phyloP scores from a whole-genome alignment of 2,329 filamentous ascomycete species.

The Colletotrichum musae region DNA sequence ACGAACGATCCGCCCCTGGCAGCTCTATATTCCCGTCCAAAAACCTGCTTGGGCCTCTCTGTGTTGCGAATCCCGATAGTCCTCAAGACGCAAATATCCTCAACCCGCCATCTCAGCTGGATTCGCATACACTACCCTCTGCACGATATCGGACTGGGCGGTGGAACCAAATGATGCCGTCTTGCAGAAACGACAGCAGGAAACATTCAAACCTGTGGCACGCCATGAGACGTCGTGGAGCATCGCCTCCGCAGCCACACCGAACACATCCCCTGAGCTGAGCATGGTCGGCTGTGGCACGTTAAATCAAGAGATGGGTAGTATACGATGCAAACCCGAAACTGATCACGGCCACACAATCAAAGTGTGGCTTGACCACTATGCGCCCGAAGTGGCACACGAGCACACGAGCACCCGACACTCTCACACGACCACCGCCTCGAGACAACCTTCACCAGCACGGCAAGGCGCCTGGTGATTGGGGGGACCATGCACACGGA shows the following conservation, averaged over 20 bases:
- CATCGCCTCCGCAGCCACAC: slow-evolving; percentile 8
- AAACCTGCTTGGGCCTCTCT: slow-evolving; percentile 27
- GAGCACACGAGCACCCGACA: slow-evolving; percentile 21
- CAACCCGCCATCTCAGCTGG: slow-evolving; percentile 1
- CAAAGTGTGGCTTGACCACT: slow-evolving; percentile 28
- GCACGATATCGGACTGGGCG: too few species aligned
- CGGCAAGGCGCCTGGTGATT: not conserved
- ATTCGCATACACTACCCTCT: not conserved
- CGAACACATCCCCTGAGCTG: not conserved
- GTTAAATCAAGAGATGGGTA: too few species aligned
- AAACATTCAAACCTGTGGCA: not conserved
- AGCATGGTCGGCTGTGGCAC: not conserved
- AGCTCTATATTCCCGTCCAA: slow-evolving; percentile 19
- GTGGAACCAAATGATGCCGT: slow-evolving; percentile 34
- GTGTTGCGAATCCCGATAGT: not conserved
- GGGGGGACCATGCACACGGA: slow-evolving; percentile 6
- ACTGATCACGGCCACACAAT: not conserved
- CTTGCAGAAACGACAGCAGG: slow-evolving; percentile 15
- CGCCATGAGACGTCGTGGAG: not conserved
- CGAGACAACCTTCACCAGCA: not conserved
- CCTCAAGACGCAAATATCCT: not conserved
- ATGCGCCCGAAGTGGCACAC: slow-evolving; percentile 30
- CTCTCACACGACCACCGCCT: slow-evolving; percentile 27
- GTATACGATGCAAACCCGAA: slow-evolving; percentile 19
- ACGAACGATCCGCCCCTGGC: slow-evolving; percentile 18